phyloP scores from a whole-genome alignment of 2,329 filamentous ascomycete species.

The Neonectria coccinea region DNA sequence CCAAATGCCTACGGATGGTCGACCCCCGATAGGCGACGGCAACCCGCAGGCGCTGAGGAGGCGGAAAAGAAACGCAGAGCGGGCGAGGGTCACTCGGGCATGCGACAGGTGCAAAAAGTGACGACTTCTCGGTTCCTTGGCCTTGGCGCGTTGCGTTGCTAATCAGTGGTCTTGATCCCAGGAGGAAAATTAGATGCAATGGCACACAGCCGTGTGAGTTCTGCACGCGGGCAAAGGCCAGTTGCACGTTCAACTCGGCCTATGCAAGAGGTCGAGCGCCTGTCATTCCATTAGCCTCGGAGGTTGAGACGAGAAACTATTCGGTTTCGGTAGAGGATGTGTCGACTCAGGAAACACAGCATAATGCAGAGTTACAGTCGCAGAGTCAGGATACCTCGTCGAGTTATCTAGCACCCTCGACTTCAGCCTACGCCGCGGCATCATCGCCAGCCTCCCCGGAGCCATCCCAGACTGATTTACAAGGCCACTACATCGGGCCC shows the following conservation, averaged over 20 bases:
- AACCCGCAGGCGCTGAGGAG: slow-evolving; percentile 26
- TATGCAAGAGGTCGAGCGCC: slow-evolving; percentile 43
- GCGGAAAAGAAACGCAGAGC: slow-evolving; percentile 43
- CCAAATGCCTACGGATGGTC: slow-evolving; percentile 18
- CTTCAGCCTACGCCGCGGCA: slow-evolving; percentile 18
- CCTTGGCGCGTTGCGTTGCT: slow-evolving; percentile 12
- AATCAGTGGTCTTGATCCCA: slow-evolving; percentile 22
- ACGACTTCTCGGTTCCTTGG: not conserved
- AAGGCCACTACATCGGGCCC: slow-evolving; percentile 50
- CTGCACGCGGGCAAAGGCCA: slow-evolving; percentile 34
- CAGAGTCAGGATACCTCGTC: slow-evolving; percentile 28
- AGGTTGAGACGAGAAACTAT: slow-evolving; percentile 17
- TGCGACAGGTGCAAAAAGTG: slow-evolving; percentile 47
- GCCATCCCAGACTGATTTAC: slow-evolving; percentile 46
- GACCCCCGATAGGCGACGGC: slow-evolving; percentile 12
- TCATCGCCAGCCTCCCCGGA: slow-evolving; percentile 46
- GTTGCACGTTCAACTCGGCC: slow-evolving; percentile 43
- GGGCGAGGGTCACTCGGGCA: slow-evolving; percentile 42
- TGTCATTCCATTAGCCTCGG: slow-evolving; percentile 34
- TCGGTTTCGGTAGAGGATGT: slow-evolving; percentile 13
- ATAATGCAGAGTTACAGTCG: slow-evolving; percentile 2
- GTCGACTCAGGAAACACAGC: slow-evolving; percentile 1
- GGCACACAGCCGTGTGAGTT: slow-evolving; percentile 44
- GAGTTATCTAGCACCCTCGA: slow-evolving; percentile 13
- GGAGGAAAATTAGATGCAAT: slow-evolving; percentile 44